These are phyloP conservation scores for Bromus sterilis DNA, from an alignment of 176 grass and related monocot genomes.

Conservation along the genomic window DNA sequence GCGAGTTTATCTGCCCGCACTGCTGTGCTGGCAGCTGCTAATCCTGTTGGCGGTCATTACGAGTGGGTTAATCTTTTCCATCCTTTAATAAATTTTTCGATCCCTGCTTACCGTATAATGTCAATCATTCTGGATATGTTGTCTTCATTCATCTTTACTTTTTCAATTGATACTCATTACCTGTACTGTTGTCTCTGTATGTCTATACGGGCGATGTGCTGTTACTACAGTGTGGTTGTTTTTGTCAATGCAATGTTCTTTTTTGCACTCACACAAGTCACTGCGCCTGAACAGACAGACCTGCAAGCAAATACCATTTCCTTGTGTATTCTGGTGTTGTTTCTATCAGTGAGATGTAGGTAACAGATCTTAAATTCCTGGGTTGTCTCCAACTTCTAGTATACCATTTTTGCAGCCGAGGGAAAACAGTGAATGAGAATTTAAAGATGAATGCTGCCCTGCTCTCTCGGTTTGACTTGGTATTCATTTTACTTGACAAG, in stretches of 20 bases:
- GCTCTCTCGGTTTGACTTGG: constrained; percentile 87
- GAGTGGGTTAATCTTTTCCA: constrained; percentile 58
- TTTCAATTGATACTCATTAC: neutral
- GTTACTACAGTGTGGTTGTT: neutral
- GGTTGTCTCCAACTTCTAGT: neutral
- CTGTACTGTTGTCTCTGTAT: neutral
- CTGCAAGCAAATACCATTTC: neutral
- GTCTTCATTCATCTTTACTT: neutral
- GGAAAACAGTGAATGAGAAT: constrained; percentile 91
- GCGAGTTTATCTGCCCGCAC: constrained; percentile 90
- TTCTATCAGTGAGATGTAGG: neutral
- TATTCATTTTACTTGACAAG: constrained; percentile 90
- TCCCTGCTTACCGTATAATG: neutral
- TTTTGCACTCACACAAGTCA: neutral
- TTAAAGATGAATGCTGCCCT: constrained; percentile 85
- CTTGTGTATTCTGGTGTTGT: neutral
- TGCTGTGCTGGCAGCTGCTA: constrained; percentile 87
- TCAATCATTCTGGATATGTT: neutral
- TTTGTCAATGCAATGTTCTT: neutral
- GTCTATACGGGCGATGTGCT: neutral
- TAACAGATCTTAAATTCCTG: neutral
- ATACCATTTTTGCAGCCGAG: constrained; percentile 51
- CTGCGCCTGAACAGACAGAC: neutral
- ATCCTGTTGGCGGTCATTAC: constrained; percentile 96
- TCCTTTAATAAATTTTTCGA: neutral